Evolutionary conservation across 495 filamentous ascomycete genomes (phyloP), one percentile per base, ranked within the genome.

Genomic region (Aspergillus indologenus): DNA sequence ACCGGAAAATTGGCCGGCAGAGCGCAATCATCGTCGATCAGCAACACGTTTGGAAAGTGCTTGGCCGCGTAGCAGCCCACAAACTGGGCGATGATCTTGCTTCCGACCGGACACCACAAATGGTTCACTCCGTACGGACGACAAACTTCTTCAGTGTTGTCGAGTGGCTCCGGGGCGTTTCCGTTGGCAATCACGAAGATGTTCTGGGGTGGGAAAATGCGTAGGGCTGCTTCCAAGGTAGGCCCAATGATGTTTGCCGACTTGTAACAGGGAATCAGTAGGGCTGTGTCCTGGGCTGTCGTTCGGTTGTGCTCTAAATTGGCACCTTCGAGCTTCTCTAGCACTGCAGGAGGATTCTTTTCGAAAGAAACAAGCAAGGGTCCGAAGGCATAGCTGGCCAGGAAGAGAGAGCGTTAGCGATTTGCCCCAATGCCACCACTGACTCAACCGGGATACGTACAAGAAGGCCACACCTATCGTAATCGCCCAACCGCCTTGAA

Each of bases 191-290:
- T 73, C 49, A 81, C 71, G 54, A 74, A 81, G 45, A 81, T 79
- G 22, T 79, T 71, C 21, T 66, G 45, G 0, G 71, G 59, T 0
- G 78, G 78, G 56, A 81, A 80, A 19, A 81, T 65, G 48, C 75
- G 72, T 45, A 80, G 54, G 0, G 78, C 78, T 0, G 77, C 78
- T 54, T 71, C 60, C n/a, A 81, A 56, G 0, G 78, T 81, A 0
- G 68, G 66, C 15, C 67, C 75, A 24, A 81, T 75, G 18, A 79
- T 70, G 3, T 62, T 58, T 2, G 67, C 77, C 11, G 76, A 76
- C 63, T 79, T 78, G 52, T 80, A 79, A 55, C 78, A 79, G 12
- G 78, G 78, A 20, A 81, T 80, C 17, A 81, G 54, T 0, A 81
- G 65, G 0, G 77, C 75, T 0, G 75, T 79, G 21, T 31, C 20